phyloP scores from a whole-genome alignment of 257 asterid species.

The Capsicum rhomboideum region DNA sequence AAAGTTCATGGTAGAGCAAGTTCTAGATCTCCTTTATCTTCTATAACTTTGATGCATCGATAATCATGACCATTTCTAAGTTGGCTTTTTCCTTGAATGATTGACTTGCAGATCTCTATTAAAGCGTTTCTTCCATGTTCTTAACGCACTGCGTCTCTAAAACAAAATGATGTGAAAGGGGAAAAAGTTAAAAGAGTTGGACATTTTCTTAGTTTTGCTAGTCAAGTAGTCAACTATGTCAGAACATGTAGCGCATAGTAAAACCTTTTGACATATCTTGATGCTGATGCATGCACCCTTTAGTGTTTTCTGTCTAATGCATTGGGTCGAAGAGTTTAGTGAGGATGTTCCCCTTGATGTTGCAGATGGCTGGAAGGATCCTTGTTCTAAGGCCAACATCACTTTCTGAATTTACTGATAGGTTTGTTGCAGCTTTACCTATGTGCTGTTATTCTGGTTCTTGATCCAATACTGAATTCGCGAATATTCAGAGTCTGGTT shows the following conservation, averaged over 20 bases:
- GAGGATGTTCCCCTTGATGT: background rate
- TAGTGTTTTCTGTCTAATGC: background rate
- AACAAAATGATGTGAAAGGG: background rate
- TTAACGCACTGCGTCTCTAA: background rate
- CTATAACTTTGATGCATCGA: background rate
- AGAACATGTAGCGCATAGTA: background rate
- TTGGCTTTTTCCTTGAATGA: background rate
- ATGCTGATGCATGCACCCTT: background rate
- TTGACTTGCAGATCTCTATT: background rate
- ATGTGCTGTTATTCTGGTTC: conserved; percentile 6
- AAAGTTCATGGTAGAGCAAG: background rate
- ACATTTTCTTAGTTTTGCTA: background rate
- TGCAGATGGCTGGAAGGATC: conserved; percentile 88
- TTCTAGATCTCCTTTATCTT: background rate
- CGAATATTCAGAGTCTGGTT: background rate
- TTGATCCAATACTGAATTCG: background rate
- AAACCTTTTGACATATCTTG: background rate
- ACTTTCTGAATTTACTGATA: conserved; percentile 63
- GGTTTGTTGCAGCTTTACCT: conserved; percentile 28
- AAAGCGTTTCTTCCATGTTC: background rate
- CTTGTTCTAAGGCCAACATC: conserved; percentile 68
- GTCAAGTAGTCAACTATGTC: background rate
- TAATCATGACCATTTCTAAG: background rate
- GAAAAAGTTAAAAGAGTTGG: background rate
- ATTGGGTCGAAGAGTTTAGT: background rate